A percentile compares a stretch with the other conserved stretches of the same genome.
These are phyloP conservation scores for Cucumis hystrix DNA, from an alignment of 306 rosid species.

Conservation along the genomic window DNA sequence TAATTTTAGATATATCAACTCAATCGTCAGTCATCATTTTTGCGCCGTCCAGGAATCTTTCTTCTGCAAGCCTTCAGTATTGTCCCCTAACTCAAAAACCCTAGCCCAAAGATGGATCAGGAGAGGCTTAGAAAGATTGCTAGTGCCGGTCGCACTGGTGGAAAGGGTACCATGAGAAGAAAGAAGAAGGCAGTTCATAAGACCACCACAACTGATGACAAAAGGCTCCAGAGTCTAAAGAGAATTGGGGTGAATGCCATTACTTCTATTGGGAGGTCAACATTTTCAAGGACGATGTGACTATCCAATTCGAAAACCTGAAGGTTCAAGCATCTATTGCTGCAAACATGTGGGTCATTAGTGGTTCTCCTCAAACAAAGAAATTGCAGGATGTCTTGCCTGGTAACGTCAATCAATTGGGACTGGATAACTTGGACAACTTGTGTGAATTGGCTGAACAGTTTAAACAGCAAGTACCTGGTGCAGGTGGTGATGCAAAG, in stretches of 20 bases:
- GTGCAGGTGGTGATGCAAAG: constrained; percentile 34
- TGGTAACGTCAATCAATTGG: constrained; percentile 77
- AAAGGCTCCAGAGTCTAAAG: constrained; percentile 95
- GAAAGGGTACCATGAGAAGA: constrained; percentile 90
- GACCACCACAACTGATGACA: constrained; percentile 92
- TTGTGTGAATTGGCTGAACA: constrained; percentile 79
- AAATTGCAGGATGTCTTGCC: constrained; percentile 98
- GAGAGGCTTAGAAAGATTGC: constrained; percentile 88
- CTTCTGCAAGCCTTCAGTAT: constrained; percentile 2
- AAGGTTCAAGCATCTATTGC: constrained; percentile 99
- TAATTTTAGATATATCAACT: too few relatives aligned
- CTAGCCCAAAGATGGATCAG: constrained; percentile 45
- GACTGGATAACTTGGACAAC: constrained; percentile 88
- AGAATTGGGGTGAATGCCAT: constrained; percentile 98
- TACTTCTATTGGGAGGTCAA: constrained; percentile 92
- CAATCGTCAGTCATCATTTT: background rate
- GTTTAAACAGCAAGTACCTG: constrained; percentile 70
- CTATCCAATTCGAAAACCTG: constrained; percentile 78
- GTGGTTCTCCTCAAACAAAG: constrained; percentile 95
- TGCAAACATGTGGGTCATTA: constrained; percentile 97
- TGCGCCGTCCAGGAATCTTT: background rate
- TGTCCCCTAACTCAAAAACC: constrained; percentile 1
- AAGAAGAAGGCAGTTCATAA: constrained; percentile 99
- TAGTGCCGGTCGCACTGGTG: constrained; percentile 90
- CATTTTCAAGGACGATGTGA: constrained; percentile 87